phyloP scores from a whole-genome alignment of 805 yeast genomes.

The Osmozyma mogii region DNA sequence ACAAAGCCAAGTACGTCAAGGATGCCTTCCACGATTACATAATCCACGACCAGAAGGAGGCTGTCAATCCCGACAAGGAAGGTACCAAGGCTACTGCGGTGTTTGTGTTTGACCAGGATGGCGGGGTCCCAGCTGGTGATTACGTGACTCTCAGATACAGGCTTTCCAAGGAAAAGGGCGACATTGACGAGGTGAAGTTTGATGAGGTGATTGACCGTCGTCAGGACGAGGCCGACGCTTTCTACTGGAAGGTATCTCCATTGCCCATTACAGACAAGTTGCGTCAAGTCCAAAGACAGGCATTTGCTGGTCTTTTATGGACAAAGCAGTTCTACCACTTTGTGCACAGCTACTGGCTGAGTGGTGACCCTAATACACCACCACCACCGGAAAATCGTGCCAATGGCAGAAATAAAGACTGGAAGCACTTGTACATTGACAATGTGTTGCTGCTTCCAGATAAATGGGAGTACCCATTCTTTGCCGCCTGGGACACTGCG shows the following conservation, averaged over 20 bases:
- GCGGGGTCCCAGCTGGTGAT: constrained; percentile 80
- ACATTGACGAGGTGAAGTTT: constrained; percentile 64
- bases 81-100: constrained; percentile 88
- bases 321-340: constrained; percentile 86
- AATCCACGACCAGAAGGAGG: constrained; percentile 49
- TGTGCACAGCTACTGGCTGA: constrained; percentile 77
- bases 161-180: constrained; percentile 38
- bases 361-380: constrained; percentile 72
- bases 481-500: constrained; percentile 96
- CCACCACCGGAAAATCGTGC: constrained; percentile 77
- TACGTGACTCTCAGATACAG: constrained; percentile 79
- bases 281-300: constrained; percentile 82
- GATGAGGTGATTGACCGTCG: constrained; percentile 64
- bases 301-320: constrained; percentile 91
- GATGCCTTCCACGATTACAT: constrained; percentile 89
- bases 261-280: constrained; percentile 74
- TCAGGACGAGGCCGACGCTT: constrained; percentile 85
- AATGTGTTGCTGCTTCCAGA: constrained; percentile 87
- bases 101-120: constrained; percentile 68
- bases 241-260: constrained; percentile 84
- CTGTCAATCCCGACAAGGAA: constrained; percentile 57
- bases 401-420: constrained; percentile 77
- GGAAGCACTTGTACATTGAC: constrained; percentile 85
- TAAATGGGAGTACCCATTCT: constrained; percentile 93
- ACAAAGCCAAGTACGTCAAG: constrained; percentile 56